Evolutionary conservation across 306 rosid species (phyloP).

Genomic region (Styphnolobium japonicum): DNA sequence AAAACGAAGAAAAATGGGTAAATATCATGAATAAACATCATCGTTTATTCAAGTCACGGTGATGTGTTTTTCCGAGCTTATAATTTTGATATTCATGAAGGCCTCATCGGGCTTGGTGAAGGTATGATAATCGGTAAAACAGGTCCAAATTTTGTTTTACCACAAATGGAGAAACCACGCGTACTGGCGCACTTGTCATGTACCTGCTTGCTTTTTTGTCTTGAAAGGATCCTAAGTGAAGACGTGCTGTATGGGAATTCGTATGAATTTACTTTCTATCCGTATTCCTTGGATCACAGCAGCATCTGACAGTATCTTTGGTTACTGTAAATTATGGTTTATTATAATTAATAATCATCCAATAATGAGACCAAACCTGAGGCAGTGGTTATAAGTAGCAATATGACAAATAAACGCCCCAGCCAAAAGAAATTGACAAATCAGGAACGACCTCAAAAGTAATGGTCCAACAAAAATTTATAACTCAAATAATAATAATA

Average conservation of each 20-base stretch:
- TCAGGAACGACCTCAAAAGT: neutral
- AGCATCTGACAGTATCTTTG: neutral
- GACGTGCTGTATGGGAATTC: neutral
- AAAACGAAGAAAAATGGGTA: too few relatives aligned
- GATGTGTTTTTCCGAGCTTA: neutral
- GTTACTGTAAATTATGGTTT: neutral
- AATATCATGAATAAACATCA: too few relatives aligned
- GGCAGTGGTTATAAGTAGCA: neutral
- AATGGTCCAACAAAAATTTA: neutral
- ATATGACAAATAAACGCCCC: neutral
- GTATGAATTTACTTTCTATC: neutral
- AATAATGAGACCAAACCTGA: neutral
- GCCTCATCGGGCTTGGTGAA: neutral
- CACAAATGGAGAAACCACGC: slow-evolving; percentile 5
- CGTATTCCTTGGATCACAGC: neutral
- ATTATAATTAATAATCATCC: neutral
- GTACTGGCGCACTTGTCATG: neutral
- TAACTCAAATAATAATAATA: neutral
- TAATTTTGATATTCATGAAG: neutral
- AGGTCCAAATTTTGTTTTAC: neutral
- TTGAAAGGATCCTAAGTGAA: slow-evolving; percentile 11
- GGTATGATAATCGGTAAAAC: neutral
- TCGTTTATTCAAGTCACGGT: neutral
- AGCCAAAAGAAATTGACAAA: neutral
- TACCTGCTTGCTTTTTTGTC: neutral